Percentiles rank a stretch among this genome's conserved stretches.
Evolutionary conservation across 768 basidiomycete genomes (phyloP).

Genomic region (Strobilomyces confusus): DNA sequence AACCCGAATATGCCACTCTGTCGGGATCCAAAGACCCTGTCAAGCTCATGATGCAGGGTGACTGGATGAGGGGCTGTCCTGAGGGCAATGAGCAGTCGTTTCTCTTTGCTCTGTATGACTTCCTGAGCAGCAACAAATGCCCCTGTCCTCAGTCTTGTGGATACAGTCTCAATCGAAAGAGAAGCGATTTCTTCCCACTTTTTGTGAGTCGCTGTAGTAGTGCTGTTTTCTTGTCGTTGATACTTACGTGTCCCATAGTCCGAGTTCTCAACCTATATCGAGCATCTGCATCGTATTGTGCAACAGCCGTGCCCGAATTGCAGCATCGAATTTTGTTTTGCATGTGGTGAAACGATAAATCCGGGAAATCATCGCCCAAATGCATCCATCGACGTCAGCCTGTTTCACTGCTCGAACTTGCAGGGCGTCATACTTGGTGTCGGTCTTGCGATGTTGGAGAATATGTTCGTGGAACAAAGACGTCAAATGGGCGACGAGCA

Average conservation of each 20-base stretch:
- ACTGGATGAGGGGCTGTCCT: constrained; percentile 98
- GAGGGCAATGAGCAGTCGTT: constrained; percentile 89
- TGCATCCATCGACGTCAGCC: constrained; percentile 46
- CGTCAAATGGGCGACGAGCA: constrained; percentile 31
- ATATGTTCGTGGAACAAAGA: constrained; percentile 56
- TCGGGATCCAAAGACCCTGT: constrained; percentile 43
- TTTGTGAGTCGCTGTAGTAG: constrained; percentile 52
- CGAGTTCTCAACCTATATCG: constrained; percentile 67
- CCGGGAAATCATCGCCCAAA: constrained; percentile 41
- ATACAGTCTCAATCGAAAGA: constrained; percentile 51
- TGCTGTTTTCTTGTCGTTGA: background rate
- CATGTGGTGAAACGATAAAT: constrained; percentile 67
- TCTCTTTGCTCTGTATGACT: constrained; percentile 79
- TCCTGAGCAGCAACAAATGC: constrained; percentile 60
- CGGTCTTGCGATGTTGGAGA: constrained; percentile 83
- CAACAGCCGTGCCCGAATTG: constrained; percentile 62
- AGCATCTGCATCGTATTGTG: constrained; percentile 56
- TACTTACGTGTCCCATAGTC: constrained; percentile 42
- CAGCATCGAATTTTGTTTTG: constrained; percentile 60
- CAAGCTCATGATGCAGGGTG: constrained; percentile 77
- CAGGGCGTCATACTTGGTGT: constrained; percentile 91
- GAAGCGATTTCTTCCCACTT: constrained; percentile 78
- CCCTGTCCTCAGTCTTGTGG: constrained; percentile 78
- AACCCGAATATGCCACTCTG: constrained; percentile 50
- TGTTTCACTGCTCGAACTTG: constrained; percentile 88